A percentile compares a stretch with the other conserved stretches of the same genome.
Evolutionary conservation across 2,329 filamentous ascomycete species (phyloP).

Genomic region (Beauveria brongniartii): DNA sequence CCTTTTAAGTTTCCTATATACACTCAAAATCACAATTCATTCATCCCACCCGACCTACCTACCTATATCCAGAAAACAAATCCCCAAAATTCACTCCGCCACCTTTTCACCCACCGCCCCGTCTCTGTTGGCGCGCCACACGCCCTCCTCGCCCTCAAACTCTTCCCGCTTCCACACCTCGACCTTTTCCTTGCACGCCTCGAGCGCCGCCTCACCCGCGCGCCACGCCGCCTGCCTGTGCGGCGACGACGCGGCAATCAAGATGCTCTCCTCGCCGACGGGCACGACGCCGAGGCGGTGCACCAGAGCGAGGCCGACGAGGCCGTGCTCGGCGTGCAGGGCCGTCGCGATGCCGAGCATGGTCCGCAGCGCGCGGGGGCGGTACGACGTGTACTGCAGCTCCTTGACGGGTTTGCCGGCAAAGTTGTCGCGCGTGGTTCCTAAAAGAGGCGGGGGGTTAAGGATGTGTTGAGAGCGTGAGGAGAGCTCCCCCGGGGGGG

Average conservation of each 20-base stretch:
- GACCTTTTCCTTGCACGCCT: slow-evolving; percentile 76
- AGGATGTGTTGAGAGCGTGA: not conserved
- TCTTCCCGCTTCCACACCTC: slow-evolving; percentile 95
- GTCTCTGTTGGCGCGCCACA: slow-evolving; percentile 86
- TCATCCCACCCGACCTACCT: too few relatives aligned
- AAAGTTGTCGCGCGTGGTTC: slow-evolving; percentile 73
- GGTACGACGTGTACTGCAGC: slow-evolving; percentile 69
- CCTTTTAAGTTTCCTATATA: too few relatives aligned
- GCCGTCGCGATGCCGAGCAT: slow-evolving; percentile 56
- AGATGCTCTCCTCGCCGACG: slow-evolving; percentile 86
- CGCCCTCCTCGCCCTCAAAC: slow-evolving; percentile 67
- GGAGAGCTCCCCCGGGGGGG: not conserved
- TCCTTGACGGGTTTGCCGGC: slow-evolving; percentile 61
- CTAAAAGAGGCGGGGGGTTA: slow-evolving; percentile 27
- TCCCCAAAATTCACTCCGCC: slow-evolving; percentile 13
- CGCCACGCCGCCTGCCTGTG: slow-evolving; percentile 81
- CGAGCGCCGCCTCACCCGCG: slow-evolving; percentile 82
- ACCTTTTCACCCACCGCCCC: slow-evolving; percentile 49
- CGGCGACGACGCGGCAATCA: slow-evolving; percentile 76
- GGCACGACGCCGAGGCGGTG: slow-evolving; percentile 82
- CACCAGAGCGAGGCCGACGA: slow-evolving; percentile 69
- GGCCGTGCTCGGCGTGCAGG: slow-evolving; percentile 50
- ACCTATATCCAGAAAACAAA: not conserved
- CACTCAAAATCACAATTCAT: too few relatives aligned
- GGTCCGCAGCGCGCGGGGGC: slow-evolving; percentile 58